Conservation (phyloP, 2,329 filamentous ascomycete genomes). For the Chrysoporthe cubensis region DNA sequence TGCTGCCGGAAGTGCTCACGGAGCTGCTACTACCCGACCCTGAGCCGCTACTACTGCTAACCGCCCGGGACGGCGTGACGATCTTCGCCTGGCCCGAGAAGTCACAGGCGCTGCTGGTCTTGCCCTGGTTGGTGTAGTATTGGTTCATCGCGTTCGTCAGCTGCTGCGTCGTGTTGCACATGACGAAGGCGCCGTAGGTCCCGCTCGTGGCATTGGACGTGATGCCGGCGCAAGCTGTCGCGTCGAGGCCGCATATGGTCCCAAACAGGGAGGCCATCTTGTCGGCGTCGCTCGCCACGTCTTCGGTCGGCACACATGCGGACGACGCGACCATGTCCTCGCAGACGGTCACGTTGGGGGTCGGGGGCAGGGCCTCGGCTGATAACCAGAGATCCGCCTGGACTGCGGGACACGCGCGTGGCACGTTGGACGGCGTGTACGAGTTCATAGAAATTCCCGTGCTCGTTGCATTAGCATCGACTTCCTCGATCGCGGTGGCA, state of each 20-base stretch:
- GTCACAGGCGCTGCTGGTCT: slow-evolving; percentile 64
- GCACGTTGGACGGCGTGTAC: slow-evolving; percentile 75
- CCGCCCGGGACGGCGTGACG: slow-evolving; percentile 18
- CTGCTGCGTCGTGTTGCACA: slow-evolving; percentile 73
- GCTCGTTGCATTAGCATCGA: slow-evolving; percentile 68
- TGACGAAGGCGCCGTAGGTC: slow-evolving; percentile 75
- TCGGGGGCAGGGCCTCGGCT: slow-evolving; percentile 73
- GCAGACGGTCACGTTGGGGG: slow-evolving; percentile 79
- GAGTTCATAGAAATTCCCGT: slow-evolving; percentile 64
- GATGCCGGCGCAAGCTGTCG: slow-evolving; percentile 68
- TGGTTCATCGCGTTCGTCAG: slow-evolving; percentile 74
- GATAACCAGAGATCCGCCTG: slow-evolving; percentile 67
- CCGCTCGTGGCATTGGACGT: slow-evolving; percentile 67
- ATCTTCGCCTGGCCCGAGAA: slow-evolving; percentile 67
- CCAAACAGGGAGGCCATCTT: slow-evolving; percentile 72
- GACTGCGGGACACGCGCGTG: slow-evolving; percentile 71
- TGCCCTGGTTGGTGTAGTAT: slow-evolving; percentile 67
- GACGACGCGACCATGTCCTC: slow-evolving; percentile 80
- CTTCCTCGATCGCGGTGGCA: slow-evolving; percentile 74
- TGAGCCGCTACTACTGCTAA: slow-evolving; percentile 19
- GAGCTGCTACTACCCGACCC: slow-evolving; percentile 12
- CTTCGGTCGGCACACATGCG: slow-evolving; percentile 63
- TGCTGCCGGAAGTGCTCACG: slow-evolving; percentile 13
- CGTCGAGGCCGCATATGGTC: slow-evolving; percentile 67
- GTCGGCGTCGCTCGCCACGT: slow-evolving; percentile 57